phyloP scores from a whole-genome alignment of 176 grass and related monocot species.

The Bothriochloa decipiens region DNA sequence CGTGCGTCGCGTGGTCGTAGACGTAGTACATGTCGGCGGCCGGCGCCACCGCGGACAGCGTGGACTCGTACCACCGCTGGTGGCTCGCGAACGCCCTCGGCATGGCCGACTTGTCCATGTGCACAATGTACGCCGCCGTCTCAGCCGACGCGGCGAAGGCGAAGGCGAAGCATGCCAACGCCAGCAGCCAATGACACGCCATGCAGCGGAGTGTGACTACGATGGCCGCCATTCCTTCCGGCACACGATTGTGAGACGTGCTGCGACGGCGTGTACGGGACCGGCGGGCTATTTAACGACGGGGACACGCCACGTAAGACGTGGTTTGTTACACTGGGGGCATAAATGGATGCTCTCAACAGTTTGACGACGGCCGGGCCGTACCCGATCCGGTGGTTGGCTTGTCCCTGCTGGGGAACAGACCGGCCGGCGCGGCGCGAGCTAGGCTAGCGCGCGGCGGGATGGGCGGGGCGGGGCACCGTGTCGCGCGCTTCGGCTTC shows the following conservation, averaged over 20 bases:
- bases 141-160: slow-evolving; percentile 4
- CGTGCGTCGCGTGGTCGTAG: slow-evolving; percentile 72
- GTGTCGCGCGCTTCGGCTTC: slow-evolving; percentile 1
- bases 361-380: neutral
- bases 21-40: slow-evolving; percentile 54
- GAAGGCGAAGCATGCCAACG: neutral
- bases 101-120: slow-evolving; percentile 91
- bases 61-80: slow-evolving; percentile 65
- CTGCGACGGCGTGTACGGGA: neutral
- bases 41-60: slow-evolving; percentile 35
- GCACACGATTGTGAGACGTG: neutral
- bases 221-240: neutral
- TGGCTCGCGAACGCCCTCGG: slow-evolving; percentile 54
- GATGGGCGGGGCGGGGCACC: slow-evolving; percentile 16
- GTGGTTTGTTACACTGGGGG: neutral
- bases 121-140: slow-evolving; percentile 60
- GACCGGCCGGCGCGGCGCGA: neutral
- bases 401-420: slow-evolving; percentile 8
- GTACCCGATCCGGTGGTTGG: slow-evolving; percentile 36
- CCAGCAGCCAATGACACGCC: neutral
- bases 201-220: neutral
- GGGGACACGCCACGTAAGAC: neutral
- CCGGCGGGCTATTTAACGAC: slow-evolving; percentile 28
- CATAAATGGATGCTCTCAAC: neutral
- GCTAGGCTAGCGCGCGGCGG: slow-evolving; percentile 12